Conservation (phyloP, 1,284 basidiomycete genomes). For the Cryptococcus neoformans region DNA sequence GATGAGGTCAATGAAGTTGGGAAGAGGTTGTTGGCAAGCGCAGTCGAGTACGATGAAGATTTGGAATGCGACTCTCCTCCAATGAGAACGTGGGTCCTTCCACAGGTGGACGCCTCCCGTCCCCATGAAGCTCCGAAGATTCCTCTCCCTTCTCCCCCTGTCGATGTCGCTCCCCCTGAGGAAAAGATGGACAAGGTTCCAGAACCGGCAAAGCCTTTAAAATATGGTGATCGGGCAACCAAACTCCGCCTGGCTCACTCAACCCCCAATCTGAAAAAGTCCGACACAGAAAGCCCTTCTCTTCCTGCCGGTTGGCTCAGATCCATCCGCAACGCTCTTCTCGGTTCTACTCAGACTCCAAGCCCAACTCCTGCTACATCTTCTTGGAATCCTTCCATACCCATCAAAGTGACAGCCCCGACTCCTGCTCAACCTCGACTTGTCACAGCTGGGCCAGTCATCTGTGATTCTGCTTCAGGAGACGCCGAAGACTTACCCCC, state of each 20-base stretch:
- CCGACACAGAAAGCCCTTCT: constrained; percentile 5
- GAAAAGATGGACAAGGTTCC: not conserved
- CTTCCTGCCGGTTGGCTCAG: constrained; percentile 25
- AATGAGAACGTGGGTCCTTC: not conserved
- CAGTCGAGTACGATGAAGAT: constrained; percentile 29
- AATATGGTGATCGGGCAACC: constrained; percentile 32
- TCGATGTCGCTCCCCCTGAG: not conserved
- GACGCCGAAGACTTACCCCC: constrained; percentile 46
- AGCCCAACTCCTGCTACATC: constrained; percentile 5
- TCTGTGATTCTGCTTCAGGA: constrained; percentile 43
- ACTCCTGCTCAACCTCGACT: constrained; percentile 34
- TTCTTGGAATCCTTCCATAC: constrained; percentile 8
- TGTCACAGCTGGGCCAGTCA: constrained; percentile 31
- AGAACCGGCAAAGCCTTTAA: constrained; percentile 12
- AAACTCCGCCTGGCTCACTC: constrained; percentile 30
- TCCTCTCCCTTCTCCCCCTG: constrained; percentile 12
- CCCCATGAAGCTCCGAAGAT: constrained; percentile 3
- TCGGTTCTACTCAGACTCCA: not conserved
- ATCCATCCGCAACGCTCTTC: constrained; percentile 20
- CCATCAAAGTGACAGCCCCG: constrained; percentile 25
- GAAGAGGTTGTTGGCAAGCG: constrained; percentile 14
- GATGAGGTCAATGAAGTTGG: constrained; percentile 14
- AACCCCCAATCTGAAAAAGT: constrained; percentile 20
- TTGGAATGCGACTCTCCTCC: constrained; percentile 26
- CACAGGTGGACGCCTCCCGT: not conserved